Percentiles rank a stretch among this genome's conserved stretches.
phyloP scores from a whole-genome alignment of 192 early-diverging fungal genomes.

The Podila clonocystis region DNA sequence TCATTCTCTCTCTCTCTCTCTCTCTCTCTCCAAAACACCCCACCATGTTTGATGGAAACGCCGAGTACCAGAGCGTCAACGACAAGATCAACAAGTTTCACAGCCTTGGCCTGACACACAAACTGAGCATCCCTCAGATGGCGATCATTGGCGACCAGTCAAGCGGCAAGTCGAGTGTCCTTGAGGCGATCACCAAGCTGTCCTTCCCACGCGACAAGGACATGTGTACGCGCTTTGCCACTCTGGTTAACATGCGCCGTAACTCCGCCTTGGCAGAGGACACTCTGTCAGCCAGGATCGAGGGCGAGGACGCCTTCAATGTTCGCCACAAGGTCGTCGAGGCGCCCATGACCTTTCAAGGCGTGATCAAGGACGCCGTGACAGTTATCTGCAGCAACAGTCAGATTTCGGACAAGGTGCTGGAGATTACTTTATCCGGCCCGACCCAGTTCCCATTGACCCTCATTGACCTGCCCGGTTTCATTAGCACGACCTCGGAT shows the following conservation, averaged over 20 bases:
- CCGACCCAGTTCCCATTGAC: conserved; percentile 13
- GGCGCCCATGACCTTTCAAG: neutral
- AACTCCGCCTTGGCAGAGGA: conserved; percentile 5
- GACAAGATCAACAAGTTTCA: conserved; percentile 1
- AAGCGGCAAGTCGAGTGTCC: conserved; percentile 2
- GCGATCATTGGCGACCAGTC: conserved; percentile 13
- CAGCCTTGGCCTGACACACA: neutral
- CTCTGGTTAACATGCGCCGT: conserved; percentile 4
- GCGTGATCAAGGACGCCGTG: conserved; percentile 8
- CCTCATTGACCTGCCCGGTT: conserved; percentile 5
- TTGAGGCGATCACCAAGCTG: conserved; percentile 10
- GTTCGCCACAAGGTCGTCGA: neutral
- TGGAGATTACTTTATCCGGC: conserved; percentile 8
- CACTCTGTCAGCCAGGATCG: conserved; percentile 4
- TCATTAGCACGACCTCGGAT: conserved; percentile 6
- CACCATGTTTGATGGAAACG: neutral
- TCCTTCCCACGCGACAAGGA: conserved; percentile 1
- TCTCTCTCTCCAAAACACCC: neutral
- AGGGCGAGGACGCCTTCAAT: conserved; percentile 9
- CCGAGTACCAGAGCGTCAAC: neutral
- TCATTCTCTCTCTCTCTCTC: neutral
- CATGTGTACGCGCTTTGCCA: conserved; percentile 11
- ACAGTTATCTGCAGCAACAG: neutral
- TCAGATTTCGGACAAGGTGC: conserved; percentile 6
- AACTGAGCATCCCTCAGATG: conserved; percentile 6